Evolutionary conservation across 129 eudicot species (phyloP).

Genomic region (Flaveria trinervia): DNA sequence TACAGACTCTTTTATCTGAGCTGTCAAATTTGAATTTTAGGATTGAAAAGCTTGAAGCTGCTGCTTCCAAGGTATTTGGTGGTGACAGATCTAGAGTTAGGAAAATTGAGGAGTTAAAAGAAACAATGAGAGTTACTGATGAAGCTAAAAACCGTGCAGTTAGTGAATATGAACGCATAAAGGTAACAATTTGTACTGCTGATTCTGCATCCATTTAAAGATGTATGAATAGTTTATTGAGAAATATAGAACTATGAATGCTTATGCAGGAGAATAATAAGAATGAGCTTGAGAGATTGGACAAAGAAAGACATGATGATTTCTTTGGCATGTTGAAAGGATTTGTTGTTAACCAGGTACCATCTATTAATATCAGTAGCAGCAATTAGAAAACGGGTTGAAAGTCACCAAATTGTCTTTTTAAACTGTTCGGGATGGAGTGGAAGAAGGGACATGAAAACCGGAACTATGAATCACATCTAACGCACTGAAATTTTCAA

Average conservation of each 20-base stretch:
- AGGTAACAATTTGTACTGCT: slow-evolving; percentile 49
- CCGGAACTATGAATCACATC: too few species aligned
- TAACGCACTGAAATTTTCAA: background rate
- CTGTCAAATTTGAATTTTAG: slow-evolving; percentile 58
- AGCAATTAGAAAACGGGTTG: background rate
- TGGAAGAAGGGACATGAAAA: too few species aligned
- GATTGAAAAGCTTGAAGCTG: slow-evolving; percentile 89
- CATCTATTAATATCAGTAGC: background rate
- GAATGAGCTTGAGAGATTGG: slow-evolving; percentile 72
- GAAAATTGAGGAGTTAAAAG: slow-evolving; percentile 82
- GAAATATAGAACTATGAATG: slow-evolving; percentile 12
- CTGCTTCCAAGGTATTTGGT: slow-evolving; percentile 89
- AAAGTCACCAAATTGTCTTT: background rate
- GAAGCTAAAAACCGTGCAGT: slow-evolving; percentile 78
- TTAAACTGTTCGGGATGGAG: too few species aligned
- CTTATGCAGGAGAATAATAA: slow-evolving; percentile 72
- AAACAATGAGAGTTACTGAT: slow-evolving; percentile 72
- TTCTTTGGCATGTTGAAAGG: slow-evolving; percentile 83
- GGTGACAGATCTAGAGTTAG: slow-evolving; percentile 85
- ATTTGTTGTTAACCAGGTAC: slow-evolving; percentile 54
- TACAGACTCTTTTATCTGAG: slow-evolving; percentile 85
- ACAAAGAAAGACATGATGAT: slow-evolving; percentile 75
- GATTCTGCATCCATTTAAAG: background rate
- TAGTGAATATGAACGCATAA: slow-evolving; percentile 77
- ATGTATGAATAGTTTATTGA: background rate